A percentile compares a stretch with the other conserved stretches of the same genome.
Evolutionary conservation across 2,329 filamentous ascomycete genomes (phyloP).

Genomic region (Arthrobotrys iridis): DNA sequence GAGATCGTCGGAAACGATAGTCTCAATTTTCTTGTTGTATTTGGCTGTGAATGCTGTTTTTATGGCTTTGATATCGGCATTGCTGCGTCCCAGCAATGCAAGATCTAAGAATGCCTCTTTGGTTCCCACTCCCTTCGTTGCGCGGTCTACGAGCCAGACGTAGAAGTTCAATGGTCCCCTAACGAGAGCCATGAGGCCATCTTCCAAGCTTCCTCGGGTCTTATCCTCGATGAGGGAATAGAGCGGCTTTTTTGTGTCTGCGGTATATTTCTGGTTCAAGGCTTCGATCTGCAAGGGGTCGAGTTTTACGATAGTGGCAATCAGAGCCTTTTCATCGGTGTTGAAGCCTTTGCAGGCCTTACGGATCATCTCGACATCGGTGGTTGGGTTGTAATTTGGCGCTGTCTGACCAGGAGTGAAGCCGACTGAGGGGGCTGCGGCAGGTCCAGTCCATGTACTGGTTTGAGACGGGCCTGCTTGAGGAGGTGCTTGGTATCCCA

Average conservation of each 20-base stretch:
- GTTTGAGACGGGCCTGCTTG: slow-evolving; percentile 58
- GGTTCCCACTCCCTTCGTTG: slow-evolving; percentile 82
- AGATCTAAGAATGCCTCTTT: slow-evolving; percentile 89
- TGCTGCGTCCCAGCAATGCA: slow-evolving; percentile 80
- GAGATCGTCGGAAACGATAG: slow-evolving; percentile 78
- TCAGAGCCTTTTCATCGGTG: slow-evolving; percentile 82
- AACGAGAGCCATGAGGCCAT: slow-evolving; percentile 77
- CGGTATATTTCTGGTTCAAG: slow-evolving; percentile 74
- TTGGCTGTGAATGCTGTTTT: slow-evolving; percentile 78
- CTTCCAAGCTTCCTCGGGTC: slow-evolving; percentile 77
- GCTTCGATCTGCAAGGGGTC: slow-evolving; percentile 82
- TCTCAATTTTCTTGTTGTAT: slow-evolving; percentile 74
- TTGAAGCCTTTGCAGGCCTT: slow-evolving; percentile 94
- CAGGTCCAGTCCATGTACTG: slow-evolving; percentile 57
- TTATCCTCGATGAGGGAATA: slow-evolving; percentile 80
- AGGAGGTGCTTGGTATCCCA: slow-evolving; percentile 58
- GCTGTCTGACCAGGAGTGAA: slow-evolving; percentile 47
- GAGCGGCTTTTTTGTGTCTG: slow-evolving; percentile 73
- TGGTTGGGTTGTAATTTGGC: slow-evolving; percentile 68
- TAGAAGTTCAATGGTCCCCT: slow-evolving; percentile 83
- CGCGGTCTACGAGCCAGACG: slow-evolving; percentile 73
- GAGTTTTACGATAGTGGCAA: slow-evolving; percentile 71
- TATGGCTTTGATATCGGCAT: slow-evolving; percentile 88
- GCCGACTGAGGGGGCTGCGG: slow-evolving; percentile 58
- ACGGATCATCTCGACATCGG: slow-evolving; percentile 76